Percentiles rank a stretch among this genome's conserved stretches.
Evolutionary conservation across 805 yeast genomes (phyloP).

Genomic region (Starmera pachycereana): DNA sequence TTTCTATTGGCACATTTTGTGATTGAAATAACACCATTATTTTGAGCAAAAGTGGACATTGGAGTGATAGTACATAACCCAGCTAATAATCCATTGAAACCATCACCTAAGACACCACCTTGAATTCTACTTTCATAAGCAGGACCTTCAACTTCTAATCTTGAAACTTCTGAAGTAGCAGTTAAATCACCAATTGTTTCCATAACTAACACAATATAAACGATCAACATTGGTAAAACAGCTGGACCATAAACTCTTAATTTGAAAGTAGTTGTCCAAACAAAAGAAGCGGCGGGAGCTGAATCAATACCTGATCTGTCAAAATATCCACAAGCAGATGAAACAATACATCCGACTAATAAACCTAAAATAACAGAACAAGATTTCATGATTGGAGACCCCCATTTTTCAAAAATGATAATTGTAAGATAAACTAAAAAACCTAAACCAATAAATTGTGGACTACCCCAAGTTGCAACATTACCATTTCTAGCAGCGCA

Average conservation of each 20-base stretch:
- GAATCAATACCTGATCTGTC: slow-evolving; percentile 41
- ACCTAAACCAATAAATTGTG: slow-evolving; percentile 82
- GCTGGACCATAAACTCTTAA: slow-evolving; percentile 74
- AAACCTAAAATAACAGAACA: slow-evolving; percentile 86
- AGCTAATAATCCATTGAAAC: slow-evolving; percentile 66
- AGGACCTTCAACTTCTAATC: slow-evolving; percentile 74
- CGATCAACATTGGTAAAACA: slow-evolving; percentile 76
- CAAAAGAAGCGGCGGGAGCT: slow-evolving; percentile 79
- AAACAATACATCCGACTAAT: slow-evolving; percentile 82
- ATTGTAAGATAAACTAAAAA: slow-evolving; percentile 71
- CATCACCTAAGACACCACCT: slow-evolving; percentile 90
- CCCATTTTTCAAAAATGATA: slow-evolving; percentile 73
- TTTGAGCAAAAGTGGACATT: slow-evolving; percentile 87
- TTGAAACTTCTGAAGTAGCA: slow-evolving; percentile 86
- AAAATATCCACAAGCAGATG: slow-evolving; percentile 86
- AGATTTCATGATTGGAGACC: slow-evolving; percentile 90
- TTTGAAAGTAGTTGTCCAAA: slow-evolving; percentile 82
- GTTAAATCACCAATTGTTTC: slow-evolving; percentile 93
- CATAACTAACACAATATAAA: slow-evolving; percentile 73
- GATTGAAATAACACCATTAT: slow-evolving; percentile 86
- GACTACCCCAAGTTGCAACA: slow-evolving; percentile 71
- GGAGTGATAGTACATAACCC: slow-evolving; percentile 80
- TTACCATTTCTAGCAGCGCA: slow-evolving; percentile 44
- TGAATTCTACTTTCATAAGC: slow-evolving; percentile 77
- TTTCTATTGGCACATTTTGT: slow-evolving; percentile 84